Percentiles rank a stretch among this genome's conserved stretches.
phyloP scores from a whole-genome alignment of 495 filamentous ascomycete species.

The Tuber melanosporum region DNA sequence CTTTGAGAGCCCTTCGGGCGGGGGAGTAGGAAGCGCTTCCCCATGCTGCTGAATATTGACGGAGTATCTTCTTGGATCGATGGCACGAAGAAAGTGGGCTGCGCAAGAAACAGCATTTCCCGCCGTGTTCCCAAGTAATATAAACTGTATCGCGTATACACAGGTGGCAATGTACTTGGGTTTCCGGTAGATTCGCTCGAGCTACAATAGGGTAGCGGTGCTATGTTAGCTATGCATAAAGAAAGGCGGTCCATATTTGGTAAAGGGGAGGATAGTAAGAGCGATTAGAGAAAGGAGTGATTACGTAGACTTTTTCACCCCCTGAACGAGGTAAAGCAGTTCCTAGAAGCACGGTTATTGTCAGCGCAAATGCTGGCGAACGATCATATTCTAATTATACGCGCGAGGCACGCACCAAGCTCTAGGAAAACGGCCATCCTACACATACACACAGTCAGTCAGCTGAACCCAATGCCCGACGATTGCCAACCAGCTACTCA shows the following conservation, averaged over 20 bases:
- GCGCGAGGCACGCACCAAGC: conserved; percentile 14
- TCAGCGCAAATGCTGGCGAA: background rate
- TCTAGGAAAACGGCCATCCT: conserved; percentile 26
- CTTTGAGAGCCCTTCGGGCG: conserved; percentile 17
- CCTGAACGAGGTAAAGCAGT: conserved; percentile 47
- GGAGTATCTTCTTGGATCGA: conserved; percentile 14
- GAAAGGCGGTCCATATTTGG: background rate
- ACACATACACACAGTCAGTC: background rate
- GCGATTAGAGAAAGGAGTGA: conserved; percentile 16
- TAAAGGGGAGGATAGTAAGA: background rate
- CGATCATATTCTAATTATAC: background rate
- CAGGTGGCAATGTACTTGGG: conserved; percentile 46
- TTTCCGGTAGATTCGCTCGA: conserved; percentile 46
- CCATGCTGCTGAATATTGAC: background rate
- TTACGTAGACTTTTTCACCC: conserved; percentile 51
- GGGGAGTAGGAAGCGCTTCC: background rate
- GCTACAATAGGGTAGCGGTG: conserved; percentile 28
- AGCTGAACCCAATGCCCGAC: background rate
- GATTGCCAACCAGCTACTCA: background rate
- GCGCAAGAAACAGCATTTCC: conserved; percentile 49
- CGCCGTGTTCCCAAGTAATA: conserved; percentile 49
- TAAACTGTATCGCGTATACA: conserved; percentile 48
- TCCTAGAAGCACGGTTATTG: conserved; percentile 8
- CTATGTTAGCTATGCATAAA: conserved; percentile 2
- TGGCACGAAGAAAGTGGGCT: conserved; percentile 42